Percentiles rank a stretch among this genome's conserved stretches.
These are phyloP conservation scores for Mycosarcoma maydis DNA, from an alignment of 1,284 basidiomycete species.

Conservation along the genomic window DNA sequence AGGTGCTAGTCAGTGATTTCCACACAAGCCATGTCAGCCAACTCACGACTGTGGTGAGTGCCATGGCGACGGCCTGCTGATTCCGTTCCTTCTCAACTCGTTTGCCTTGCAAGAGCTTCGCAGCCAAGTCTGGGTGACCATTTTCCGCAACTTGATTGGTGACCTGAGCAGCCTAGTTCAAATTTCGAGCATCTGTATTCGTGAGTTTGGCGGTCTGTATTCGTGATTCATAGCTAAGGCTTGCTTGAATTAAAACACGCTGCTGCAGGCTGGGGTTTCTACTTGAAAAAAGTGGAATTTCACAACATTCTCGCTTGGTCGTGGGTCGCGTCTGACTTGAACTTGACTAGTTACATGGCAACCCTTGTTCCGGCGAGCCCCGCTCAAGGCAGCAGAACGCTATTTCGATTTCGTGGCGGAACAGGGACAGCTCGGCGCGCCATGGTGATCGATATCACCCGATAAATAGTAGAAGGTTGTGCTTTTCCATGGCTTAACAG, in stretches of 20 bases:
- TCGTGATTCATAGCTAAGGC: too few species aligned
- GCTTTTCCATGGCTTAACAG: too few species aligned
- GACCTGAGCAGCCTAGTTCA: neutral
- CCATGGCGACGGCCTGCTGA: neutral
- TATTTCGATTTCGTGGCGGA: too few species aligned
- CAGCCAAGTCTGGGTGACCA: constrained; percentile 15
- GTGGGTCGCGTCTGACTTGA: too few species aligned
- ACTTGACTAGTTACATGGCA: neutral
- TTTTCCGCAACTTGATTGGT: constrained; percentile 33
- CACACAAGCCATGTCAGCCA: too few species aligned
- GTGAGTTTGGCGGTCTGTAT: too few species aligned
- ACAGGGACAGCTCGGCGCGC: constrained; percentile 8
- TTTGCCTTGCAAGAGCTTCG: neutral
- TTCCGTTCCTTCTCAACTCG: constrained; percentile 19
- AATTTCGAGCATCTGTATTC: neutral
- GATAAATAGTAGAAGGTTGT: neutral
- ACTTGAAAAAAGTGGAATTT: neutral
- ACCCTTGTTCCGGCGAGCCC: constrained; percentile 28
- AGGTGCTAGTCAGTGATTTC: too few species aligned
- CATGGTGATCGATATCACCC: constrained; percentile 35
- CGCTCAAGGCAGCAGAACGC: constrained; percentile 4
- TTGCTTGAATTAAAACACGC: too few species aligned
- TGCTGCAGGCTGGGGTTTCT: too few species aligned
- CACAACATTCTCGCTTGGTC: neutral
- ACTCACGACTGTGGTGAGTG: too few species aligned